phyloP scores from a whole-genome alignment of 2,329 filamentous ascomycete species.

The Fusarium palustre region DNA sequence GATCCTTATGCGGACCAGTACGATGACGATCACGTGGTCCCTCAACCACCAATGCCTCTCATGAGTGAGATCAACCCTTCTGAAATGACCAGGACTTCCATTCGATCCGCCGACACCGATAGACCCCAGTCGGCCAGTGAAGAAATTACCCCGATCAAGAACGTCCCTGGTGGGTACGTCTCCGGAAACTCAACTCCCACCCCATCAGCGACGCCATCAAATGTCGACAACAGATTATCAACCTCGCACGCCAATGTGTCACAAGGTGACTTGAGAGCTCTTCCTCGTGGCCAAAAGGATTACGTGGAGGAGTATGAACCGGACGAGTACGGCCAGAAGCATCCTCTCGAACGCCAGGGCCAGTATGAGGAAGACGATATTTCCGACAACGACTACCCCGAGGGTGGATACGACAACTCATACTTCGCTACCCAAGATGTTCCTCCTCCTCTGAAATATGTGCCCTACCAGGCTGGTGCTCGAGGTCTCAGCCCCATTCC shows the following conservation, averaged over 20 bases:
- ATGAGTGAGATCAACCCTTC: slow-evolving; percentile 88
- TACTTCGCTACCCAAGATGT: slow-evolving; percentile 72
- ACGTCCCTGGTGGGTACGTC: slow-evolving; percentile 70
- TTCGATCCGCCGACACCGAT: slow-evolving; percentile 84
- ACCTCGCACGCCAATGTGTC: slow-evolving; percentile 75
- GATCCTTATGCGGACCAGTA: slow-evolving; percentile 63
- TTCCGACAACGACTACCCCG: slow-evolving; percentile 55
- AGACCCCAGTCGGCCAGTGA: slow-evolving; percentile 76
- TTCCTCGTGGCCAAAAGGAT: slow-evolving; percentile 62
- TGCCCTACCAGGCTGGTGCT: slow-evolving; percentile 75
- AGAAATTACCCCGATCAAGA: slow-evolving; percentile 69
- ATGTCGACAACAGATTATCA: slow-evolving; percentile 71
- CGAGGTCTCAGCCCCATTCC: slow-evolving; percentile 89
- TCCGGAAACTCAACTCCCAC: slow-evolving; percentile 74
- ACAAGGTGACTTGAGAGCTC: slow-evolving; percentile 67
- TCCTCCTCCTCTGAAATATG: slow-evolving; percentile 71
- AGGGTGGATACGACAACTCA: slow-evolving; percentile 56
- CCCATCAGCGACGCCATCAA: slow-evolving; percentile 65
- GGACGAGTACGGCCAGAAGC: slow-evolving; percentile 58
- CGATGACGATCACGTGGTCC: slow-evolving; percentile 69
- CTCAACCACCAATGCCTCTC: slow-evolving; percentile 82
- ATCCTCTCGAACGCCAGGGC: slow-evolving; percentile 57
- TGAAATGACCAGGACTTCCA: slow-evolving; percentile 87
- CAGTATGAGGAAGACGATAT: slow-evolving; percentile 56
- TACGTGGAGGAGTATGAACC: slow-evolving; percentile 61